phyloP scores from a whole-genome alignment of 371 early-diverging fungal genomes.

The Blastocladiella emersonii region DNA sequence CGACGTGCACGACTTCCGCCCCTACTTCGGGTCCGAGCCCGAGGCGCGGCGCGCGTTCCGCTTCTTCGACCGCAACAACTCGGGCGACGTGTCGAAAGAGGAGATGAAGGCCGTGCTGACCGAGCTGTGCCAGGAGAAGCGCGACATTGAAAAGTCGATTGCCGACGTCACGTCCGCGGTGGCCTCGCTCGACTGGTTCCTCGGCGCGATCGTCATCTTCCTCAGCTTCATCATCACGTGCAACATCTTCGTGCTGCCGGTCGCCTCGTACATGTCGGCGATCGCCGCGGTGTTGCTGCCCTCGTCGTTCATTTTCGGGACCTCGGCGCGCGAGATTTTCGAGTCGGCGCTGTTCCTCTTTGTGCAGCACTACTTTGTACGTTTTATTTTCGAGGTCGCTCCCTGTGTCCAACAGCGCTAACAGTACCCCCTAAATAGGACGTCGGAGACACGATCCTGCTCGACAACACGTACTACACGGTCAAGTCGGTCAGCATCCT shows the following conservation, averaged over 20 bases:
- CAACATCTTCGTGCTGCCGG: slow-evolving; percentile 9
- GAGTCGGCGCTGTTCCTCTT: slow-evolving; percentile 19
- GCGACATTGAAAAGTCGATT: slow-evolving; percentile 36
- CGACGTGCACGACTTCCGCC: slow-evolving; percentile 24
- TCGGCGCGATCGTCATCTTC: slow-evolving; percentile 6
- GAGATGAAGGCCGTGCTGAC: slow-evolving; percentile 49
- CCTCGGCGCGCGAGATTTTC: slow-evolving; percentile 10
- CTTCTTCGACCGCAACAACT: slow-evolving; percentile 55
- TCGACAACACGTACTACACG: slow-evolving; percentile 45
- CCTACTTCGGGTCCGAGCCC: slow-evolving; percentile 40
- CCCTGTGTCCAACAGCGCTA: no score
- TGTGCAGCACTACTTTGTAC: slow-evolving; percentile 11
- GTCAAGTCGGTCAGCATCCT: slow-evolving; percentile 28
- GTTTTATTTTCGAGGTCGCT: no score
- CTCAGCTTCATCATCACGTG: neutral
- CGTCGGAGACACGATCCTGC: slow-evolving; percentile 59
- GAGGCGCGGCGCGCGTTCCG: slow-evolving; percentile 53
- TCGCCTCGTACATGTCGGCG: slow-evolving; percentile 7
- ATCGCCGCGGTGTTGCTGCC: slow-evolving; percentile 8
- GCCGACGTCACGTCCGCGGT: slow-evolving; percentile 55
- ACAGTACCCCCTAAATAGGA: no score
- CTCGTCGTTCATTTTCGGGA: slow-evolving; percentile 11
- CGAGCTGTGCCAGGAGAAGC: slow-evolving; percentile 46
- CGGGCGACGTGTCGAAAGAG: slow-evolving; percentile 45
- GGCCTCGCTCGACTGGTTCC: slow-evolving; percentile 34